These are phyloP conservation scores for Whalleya microplaca DNA, from an alignment of 2,329 filamentous ascomycete species.

Conservation along the genomic window DNA sequence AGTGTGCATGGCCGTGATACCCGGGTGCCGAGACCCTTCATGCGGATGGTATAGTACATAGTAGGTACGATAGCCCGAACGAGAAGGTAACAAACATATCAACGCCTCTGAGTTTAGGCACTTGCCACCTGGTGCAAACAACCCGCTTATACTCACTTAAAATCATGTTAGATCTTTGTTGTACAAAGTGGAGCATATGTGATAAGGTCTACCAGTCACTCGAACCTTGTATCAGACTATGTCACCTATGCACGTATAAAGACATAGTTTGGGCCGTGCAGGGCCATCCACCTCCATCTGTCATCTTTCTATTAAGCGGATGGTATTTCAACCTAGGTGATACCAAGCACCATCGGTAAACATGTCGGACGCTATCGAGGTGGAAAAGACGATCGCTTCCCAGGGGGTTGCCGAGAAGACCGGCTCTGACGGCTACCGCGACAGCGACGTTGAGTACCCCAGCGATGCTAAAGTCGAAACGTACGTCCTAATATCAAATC, in stretches of 20 bases:
- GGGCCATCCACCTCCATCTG: not conserved
- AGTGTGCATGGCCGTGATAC: not conserved
- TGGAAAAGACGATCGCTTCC: slow-evolving; percentile 6
- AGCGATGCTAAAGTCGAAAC: slow-evolving; percentile 19
- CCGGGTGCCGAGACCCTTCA: not conserved
- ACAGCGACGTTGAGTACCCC: slow-evolving; percentile 17
- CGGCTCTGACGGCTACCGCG: slow-evolving; percentile 7
- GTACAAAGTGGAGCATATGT: not conserved
- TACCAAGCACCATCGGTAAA: not conserved
- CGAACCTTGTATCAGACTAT: not conserved
- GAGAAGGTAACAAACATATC: not conserved
- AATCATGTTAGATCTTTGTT: not conserved
- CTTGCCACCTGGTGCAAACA: too few species aligned
- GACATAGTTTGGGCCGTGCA: slow-evolving; percentile 1
- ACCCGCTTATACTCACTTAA: too few species aligned
- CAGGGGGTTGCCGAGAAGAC: slow-evolving; percentile 15
- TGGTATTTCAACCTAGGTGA: too few species aligned
- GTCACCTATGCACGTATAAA: not conserved
- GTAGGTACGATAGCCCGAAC: not conserved
- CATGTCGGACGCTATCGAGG: slow-evolving; percentile 14
- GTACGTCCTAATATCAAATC: slow-evolving; percentile 9
- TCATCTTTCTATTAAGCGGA: not conserved
- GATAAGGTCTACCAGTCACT: not conserved
- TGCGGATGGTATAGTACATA: not conserved
- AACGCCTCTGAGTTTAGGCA: too few species aligned